These are phyloP conservation scores for Candida arabinofermentans DNA, from an alignment of 805 yeast genomes.

Conservation along the genomic window DNA sequence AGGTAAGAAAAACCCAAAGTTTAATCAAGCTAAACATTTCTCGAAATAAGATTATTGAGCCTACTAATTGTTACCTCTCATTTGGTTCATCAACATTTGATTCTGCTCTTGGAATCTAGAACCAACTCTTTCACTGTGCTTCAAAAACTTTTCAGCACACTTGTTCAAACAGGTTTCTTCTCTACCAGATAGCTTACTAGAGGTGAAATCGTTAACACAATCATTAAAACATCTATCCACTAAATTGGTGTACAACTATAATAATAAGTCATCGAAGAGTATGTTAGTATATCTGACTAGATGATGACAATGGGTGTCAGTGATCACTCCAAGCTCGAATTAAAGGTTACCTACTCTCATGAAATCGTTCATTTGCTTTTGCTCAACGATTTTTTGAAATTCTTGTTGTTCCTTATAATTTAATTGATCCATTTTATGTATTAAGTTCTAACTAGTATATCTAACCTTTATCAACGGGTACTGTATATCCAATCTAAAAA, in stretches of 20 bases:
- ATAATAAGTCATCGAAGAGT: neutral
- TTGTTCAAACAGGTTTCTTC: constrained; percentile 83
- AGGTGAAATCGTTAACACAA: constrained; percentile 98
- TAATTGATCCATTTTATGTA: constrained; percentile 76
- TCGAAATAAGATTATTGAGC: too few relatives aligned
- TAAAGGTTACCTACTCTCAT: constrained; percentile 83
- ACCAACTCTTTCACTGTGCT: constrained; percentile 97
- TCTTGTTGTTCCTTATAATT: constrained; percentile 96
- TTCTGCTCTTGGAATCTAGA: constrained; percentile 99
- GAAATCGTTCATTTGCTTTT: constrained; percentile 98
- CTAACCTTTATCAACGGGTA: too few relatives aligned
- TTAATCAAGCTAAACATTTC: too few relatives aligned
- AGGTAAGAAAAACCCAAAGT: too few relatives aligned
- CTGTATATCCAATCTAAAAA: too few relatives aligned
- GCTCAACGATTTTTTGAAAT: constrained; percentile 91
- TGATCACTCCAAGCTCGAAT: too few relatives aligned
- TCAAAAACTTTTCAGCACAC: constrained; percentile 96
- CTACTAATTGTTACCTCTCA: too few relatives aligned
- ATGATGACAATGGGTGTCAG: neutral
- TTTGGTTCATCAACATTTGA: constrained; percentile 67
- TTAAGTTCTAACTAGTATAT: neutral
- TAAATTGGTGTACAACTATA: constrained; percentile 73
- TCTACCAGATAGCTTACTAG: constrained; percentile 77
- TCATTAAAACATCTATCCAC: constrained; percentile 97
- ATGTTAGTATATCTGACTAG: neutral